A percentile compares a stretch with the other conserved stretches of the same genome.
Conservation (phyloP, 2,329 filamentous ascomycete species). For the Monilinia fructigena region DNA sequence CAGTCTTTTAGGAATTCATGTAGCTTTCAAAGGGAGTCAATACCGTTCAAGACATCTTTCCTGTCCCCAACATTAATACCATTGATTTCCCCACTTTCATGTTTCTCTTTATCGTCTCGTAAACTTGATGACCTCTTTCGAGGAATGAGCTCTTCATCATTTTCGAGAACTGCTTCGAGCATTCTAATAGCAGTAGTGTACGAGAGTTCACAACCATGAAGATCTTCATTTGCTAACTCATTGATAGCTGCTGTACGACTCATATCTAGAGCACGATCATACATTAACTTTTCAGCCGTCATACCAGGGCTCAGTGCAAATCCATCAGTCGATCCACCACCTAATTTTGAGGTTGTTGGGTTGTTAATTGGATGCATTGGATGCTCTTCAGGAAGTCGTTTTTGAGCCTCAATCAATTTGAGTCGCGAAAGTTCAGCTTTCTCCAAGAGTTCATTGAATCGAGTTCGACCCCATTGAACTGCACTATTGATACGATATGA, state of each 20-base stretch:
- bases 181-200: conserved; percentile 93
- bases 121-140: conserved; percentile 44
- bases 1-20: conserved; percentile 10
- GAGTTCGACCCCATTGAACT: conserved; percentile 89
- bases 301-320: conserved; percentile 84
- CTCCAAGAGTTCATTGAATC: conserved; percentile 96
- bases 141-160: conserved; percentile 60
- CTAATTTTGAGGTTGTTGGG: conserved; percentile 54
- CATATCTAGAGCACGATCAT: conserved; percentile 96
- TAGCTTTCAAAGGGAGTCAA: conserved; percentile 36
- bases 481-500: conserved; percentile 79
- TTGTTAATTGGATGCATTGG: conserved; percentile 83
- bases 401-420: conserved; percentile 83
- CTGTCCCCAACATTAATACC: conserved; percentile 68
- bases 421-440: conserved; percentile 93
- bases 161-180: conserved; percentile 90
- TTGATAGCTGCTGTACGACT: conserved; percentile 91
- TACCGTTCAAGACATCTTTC: conserved; percentile 71
- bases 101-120: conserved; percentile 46
- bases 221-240: conserved; percentile 88
- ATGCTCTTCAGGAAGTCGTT: conserved; percentile 78
- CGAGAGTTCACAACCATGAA: conserved; percentile 83
- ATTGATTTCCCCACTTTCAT: conserved; percentile 48
- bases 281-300: conserved; percentile 96
- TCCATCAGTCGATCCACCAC: conserved; percentile 58